These are phyloP conservation scores for Thalia dealbata DNA, from an alignment of 176 grass and related monocot genomes.

Conservation along the genomic window DNA sequence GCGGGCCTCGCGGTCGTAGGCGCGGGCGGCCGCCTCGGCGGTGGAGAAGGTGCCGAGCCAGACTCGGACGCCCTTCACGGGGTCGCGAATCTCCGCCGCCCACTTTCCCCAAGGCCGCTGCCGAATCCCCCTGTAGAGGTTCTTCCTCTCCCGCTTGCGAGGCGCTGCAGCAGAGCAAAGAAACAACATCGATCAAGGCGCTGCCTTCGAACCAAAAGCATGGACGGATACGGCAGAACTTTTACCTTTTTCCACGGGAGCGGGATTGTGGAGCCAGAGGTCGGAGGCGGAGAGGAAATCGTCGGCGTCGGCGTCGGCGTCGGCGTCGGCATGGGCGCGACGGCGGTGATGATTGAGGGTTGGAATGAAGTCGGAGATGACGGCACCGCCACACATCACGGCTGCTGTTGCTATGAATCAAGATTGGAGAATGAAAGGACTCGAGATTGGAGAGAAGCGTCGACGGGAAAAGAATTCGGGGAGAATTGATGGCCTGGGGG, in stretches of 20 bases:
- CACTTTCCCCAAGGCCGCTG: constrained; percentile 50
- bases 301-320: background rate
- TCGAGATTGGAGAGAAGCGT: no score
- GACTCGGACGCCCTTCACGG: constrained; percentile 78
- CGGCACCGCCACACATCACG: constrained; percentile 77
- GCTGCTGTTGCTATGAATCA: background rate
- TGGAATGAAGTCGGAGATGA: constrained; percentile 84
- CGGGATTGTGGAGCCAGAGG: constrained; percentile 36
- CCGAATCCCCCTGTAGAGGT: constrained; percentile 71
- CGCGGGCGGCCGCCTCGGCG: constrained; percentile 71
- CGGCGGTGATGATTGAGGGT: background rate
- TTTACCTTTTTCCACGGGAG: constrained; percentile 27
- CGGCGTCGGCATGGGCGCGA: background rate
- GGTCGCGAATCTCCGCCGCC: constrained; percentile 49
- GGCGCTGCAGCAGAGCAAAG: constrained; percentile 22
- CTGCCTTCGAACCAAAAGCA: background rate
- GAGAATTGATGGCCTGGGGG: background rate
- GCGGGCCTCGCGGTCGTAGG: constrained; percentile 74
- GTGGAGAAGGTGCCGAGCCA: constrained; percentile 89
- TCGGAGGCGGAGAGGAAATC: constrained; percentile 25
- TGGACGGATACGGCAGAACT: background rate
- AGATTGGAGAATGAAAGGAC: background rate
- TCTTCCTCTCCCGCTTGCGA: constrained; percentile 52
- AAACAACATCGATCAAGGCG: background rate
- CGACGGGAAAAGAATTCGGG: no score